These are phyloP conservation scores for Aspergillus conjunctus DNA, from an alignment of 495 filamentous ascomycete species.

Conservation along the genomic window DNA sequence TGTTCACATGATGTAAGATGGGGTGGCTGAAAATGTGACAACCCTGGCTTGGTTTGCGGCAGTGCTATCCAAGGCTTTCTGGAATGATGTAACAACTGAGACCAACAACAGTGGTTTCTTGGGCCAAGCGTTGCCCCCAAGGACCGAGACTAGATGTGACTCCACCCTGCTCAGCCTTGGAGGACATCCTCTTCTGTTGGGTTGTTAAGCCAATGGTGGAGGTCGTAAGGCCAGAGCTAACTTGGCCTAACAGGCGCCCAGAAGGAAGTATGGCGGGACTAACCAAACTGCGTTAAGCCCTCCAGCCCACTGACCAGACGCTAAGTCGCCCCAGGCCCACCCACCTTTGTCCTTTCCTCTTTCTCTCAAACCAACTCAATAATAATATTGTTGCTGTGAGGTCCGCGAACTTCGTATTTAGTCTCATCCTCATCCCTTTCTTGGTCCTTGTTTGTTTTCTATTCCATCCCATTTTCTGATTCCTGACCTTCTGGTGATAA, in stretches of 20 bases:
- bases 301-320: background rate
- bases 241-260: background rate
- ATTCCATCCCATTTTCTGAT: no score
- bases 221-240: background rate
- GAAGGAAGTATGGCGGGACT: background rate
- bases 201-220: background rate
- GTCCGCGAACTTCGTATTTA: no score
- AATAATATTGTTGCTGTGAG: no score
- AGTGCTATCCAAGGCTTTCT: constrained; percentile 7
- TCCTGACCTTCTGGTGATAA: no score
- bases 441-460: no score
- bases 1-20: constrained; percentile 2
- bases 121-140: background rate
- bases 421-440: no score
- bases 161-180: constrained; percentile 25
- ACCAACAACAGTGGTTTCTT: background rate
- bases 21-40: background rate
- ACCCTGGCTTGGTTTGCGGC: constrained; percentile 19
- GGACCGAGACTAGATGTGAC: constrained; percentile 7
- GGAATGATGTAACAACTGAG: constrained; percentile 2
- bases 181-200: constrained; percentile 1
- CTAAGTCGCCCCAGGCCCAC: background rate
- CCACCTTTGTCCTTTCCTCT: no score
- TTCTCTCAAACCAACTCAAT: no score
- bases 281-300: constrained; percentile 6